phyloP scores from a whole-genome alignment of 2,329 filamentous ascomycete species.

The Fusarium clavum region DNA sequence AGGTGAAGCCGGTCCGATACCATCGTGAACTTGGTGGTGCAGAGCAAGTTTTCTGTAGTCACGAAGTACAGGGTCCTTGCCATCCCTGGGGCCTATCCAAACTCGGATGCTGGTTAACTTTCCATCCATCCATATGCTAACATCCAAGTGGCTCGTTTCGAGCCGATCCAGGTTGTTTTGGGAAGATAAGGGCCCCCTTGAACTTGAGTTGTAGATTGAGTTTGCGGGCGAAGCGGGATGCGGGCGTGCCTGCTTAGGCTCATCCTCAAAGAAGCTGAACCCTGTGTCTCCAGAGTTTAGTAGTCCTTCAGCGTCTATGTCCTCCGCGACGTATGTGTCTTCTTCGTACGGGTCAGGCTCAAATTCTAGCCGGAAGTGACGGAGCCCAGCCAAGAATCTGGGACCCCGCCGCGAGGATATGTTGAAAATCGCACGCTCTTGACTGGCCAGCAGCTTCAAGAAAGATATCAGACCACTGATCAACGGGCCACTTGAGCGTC shows the following conservation, averaged over 20 bases:
- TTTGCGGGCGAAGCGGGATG: conserved; percentile 18
- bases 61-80: conserved; percentile 54
- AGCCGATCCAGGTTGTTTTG: conserved; percentile 26
- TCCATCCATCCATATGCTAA: conserved; percentile 45
- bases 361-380: conserved; percentile 66
- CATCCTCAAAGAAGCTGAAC: conserved; percentile 61
- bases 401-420: conserved; percentile 54
- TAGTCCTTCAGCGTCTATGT: conserved; percentile 57
- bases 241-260: conserved; percentile 1
- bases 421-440: conserved; percentile 61
- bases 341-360: conserved; percentile 57
- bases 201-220: conserved; percentile 8
- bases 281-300: conserved; percentile 53
- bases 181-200: not conserved
- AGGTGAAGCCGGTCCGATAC: conserved; percentile 60
- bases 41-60: conserved; percentile 62
- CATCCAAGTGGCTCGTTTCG: conserved; percentile 40
- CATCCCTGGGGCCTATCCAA: conserved; percentile 60
- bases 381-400: conserved; percentile 62
- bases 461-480: conserved; percentile 62
- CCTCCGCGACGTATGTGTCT: conserved; percentile 48
- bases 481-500: conserved; percentile 63
- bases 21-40: conserved; percentile 50
- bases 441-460: conserved; percentile 58
- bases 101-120: conserved; percentile 48